Base-by-base conservation (phyloP, 495 filamentous ascomycete species). In the Penicillium odoratum region DNA sequence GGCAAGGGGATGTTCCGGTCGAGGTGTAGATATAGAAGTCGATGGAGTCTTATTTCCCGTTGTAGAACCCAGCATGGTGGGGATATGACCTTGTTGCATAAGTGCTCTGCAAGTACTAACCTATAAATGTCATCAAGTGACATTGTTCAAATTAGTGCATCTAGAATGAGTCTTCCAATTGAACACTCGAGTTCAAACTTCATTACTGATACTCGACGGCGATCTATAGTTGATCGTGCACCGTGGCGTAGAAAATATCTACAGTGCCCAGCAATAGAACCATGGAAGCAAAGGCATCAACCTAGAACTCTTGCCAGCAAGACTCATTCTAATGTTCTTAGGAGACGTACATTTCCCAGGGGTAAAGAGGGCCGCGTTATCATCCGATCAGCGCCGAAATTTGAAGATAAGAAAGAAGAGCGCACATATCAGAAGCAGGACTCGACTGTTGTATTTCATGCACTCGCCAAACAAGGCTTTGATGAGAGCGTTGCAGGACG, bases 401-500 rank as follows among this genome's bases (percentile, higher is more conserved):
- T 33, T 15, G 28, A 48, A 0, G 15, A 30, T 29, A 48, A 16
- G 16, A 15, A 48, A n/a, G 46, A 9, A n/a, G 82, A 85, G 68
- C 77, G 85, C 9, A 57, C 79, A 48, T 85, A 83, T 67, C 74
- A 81, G 29, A 88, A 87, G 59, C 81, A 86, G 59, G 81, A 83
- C 56, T 76, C 85, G 74, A 81, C 83, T 3, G 83, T 78, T 2
- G 81, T 77, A 13, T 87, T 87, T 62, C 78, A 81, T 18, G 67
- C 78, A 50, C 85, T 85, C 56, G 78, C 83, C 0, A 72, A 79
- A 33, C 72, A 73, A 51, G 82, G 82, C 33, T 87, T 81, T 67
- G 84, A 80, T 21, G 84, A 88, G 69, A 84, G 86, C 29, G 81
- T 85, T 62, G 75, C 77, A 7, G 85, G 85, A 1, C 85, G 88